Percentiles rank a stretch among this genome's conserved stretches.
Conservation (phyloP, 2,329 filamentous ascomycete species). For the Aspergillus brunneoviolaceus region DNA sequence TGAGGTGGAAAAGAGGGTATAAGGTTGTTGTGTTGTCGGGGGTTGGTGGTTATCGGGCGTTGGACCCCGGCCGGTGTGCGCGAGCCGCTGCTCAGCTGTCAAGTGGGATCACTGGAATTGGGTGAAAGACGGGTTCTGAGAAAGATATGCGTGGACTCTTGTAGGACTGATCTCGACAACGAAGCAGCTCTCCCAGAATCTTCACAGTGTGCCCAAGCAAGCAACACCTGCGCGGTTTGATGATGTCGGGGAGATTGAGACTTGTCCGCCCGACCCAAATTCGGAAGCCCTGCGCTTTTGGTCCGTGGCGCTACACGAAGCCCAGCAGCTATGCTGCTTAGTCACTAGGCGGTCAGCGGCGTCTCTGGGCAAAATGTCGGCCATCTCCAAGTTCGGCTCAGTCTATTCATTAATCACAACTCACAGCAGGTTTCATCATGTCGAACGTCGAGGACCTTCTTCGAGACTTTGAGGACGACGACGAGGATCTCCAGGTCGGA, state of each 20-base stretch:
- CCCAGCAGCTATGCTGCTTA: constrained; percentile 14
- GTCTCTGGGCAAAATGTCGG: neutral
- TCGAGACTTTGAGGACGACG: constrained; percentile 73
- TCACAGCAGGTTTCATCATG: constrained; percentile 53
- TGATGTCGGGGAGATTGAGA: neutral
- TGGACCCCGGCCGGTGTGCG: neutral
- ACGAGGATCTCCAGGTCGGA: constrained; percentile 68
- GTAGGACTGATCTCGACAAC: neutral
- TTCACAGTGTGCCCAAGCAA: neutral
- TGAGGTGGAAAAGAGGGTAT: neutral
- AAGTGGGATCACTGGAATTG: neutral
- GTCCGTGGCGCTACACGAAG: constrained; percentile 16
- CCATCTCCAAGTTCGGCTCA: neutral
- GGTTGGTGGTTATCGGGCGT: neutral
- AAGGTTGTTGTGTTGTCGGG: neutral
- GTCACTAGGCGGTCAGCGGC: neutral
- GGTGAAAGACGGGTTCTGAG: neutral
- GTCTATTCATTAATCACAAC: neutral
- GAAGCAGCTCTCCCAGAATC: neutral
- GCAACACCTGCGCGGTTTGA: neutral
- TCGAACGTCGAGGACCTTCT: constrained; percentile 91
- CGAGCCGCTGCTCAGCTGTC: neutral
- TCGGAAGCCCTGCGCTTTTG: constrained; percentile 19
- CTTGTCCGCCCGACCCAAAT: constrained; percentile 11
- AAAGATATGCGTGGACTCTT: neutral